A percentile compares a stretch with the other conserved stretches of the same genome.
These are phyloP conservation scores for Fusarium citri DNA, from an alignment of 2,329 filamentous ascomycete genomes.

Conservation along the genomic window DNA sequence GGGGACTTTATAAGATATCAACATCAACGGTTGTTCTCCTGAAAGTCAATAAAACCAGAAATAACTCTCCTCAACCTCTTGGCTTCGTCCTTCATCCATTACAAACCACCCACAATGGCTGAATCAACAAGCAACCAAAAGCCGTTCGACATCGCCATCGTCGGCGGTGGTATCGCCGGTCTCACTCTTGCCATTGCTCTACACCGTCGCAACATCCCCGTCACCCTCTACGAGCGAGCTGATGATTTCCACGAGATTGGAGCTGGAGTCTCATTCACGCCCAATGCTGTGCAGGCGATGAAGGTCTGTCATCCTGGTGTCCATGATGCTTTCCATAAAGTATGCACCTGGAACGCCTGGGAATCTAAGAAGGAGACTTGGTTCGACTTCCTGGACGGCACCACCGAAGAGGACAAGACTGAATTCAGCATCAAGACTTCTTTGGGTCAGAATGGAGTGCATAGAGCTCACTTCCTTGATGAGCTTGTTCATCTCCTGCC, in stretches of 20 bases:
- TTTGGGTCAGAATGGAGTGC: conserved; percentile 48
- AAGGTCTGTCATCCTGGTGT: conserved; percentile 52
- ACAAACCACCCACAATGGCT: neutral
- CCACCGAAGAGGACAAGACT: conserved; percentile 8
- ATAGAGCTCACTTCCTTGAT: conserved; percentile 55
- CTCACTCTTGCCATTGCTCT: conserved; percentile 61
- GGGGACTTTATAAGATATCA: neutral
- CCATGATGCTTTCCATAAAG: conserved; percentile 47
- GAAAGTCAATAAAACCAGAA: neutral
- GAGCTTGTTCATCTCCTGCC: conserved; percentile 55
- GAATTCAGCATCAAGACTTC: conserved; percentile 36
- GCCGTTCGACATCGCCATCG: conserved; percentile 55
- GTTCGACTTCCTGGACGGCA: conserved; percentile 44
- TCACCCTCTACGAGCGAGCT: conserved; percentile 61
- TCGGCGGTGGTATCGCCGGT: conserved; percentile 65
- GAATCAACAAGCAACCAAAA: conserved; percentile 15
- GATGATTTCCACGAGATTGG: conserved; percentile 59
- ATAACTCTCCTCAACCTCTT: neutral
- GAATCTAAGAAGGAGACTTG: conserved; percentile 37
- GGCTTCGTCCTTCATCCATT: neutral
- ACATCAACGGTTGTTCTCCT: neutral
- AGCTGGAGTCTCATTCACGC: conserved; percentile 63
- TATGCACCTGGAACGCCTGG: conserved; percentile 43
- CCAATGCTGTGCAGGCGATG: conserved; percentile 63
- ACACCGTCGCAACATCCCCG: conserved; percentile 55